Base-by-base conservation (phyloP, 208 protist species). In the Herpetomonas muscarum region DNA sequence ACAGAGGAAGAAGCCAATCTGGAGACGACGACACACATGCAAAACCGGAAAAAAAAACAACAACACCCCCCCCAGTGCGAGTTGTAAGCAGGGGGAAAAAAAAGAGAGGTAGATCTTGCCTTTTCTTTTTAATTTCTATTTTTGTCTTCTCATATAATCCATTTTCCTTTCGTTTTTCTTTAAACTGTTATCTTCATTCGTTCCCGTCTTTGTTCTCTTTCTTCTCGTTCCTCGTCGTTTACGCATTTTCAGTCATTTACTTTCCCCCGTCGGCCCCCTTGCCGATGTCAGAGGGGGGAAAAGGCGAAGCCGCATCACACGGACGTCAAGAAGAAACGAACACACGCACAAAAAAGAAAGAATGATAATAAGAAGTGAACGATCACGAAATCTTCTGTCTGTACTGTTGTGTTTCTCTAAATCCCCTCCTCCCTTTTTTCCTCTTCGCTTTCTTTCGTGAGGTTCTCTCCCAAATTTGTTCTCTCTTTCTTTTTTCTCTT, bases 171-270 rank as follows among this genome's bases (percentile, higher is more conserved):
- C 17, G 29, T 22, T 5, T 39, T 39, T 39, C 34, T 39, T 15
- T 39, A 7, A 7, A 39, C 34, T 39, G 10, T 7, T 15, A 17
- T 39, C 34, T 17, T 39, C 34, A 55, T 15, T 55, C n/a, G 6
- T 62, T 55, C 34, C 7, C 25, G n/a, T 62, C 4, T 51, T 55
- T 21, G 21, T 29, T 62, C 15, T 55, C n/a, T 55, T 55, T 62
- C 34, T 55, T 62, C 34, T 62, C 41, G 22, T 52, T 53, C 22
- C 54, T 53, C 15, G 10, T 53, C 15, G 10, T 51, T 19, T 51
- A 9, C 42, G 10, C 21, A 12, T 45, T 19, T 51, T 12, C 22
- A 7, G 19, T 10, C 54, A 34, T 59, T 13, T 25, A 13, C 21
- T 7, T 28, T 9, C 17, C 6, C 9, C 7, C 6, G 42, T 53